Evolutionary conservation across 371 early-diverging fungal species (phyloP).

Genomic region (Syncephalastrum sp.): DNA sequence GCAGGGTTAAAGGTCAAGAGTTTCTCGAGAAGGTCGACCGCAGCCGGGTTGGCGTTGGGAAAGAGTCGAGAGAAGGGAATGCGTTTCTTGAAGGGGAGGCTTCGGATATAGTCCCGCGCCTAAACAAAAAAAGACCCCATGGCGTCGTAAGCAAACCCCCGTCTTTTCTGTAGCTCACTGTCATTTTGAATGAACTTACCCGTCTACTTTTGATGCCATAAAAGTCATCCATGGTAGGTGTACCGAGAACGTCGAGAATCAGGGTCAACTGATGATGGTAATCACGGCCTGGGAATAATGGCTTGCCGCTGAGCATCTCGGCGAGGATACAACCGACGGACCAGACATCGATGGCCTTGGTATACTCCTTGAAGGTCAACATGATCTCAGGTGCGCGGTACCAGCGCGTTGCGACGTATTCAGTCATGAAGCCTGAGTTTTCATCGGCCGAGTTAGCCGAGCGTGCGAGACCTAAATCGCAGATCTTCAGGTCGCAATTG

Average conservation of each 20-base stretch:
- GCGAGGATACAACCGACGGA: slow-evolving; percentile 97
- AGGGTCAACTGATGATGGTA: slow-evolving; percentile 97
- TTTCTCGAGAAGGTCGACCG: slow-evolving; percentile 87
- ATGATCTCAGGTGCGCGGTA: slow-evolving; percentile 99
- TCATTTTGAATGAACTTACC: slow-evolving; percentile 28
- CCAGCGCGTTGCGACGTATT: slow-evolving; percentile 98
- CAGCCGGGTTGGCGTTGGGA: slow-evolving; percentile 82
- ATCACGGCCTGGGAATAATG: slow-evolving; percentile 89
- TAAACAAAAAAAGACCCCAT: slow-evolving; percentile 14
- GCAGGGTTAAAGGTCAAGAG: slow-evolving; percentile 93
- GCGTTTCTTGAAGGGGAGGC: slow-evolving; percentile 86
- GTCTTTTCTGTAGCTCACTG: too few species aligned
- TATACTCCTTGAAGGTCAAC: slow-evolving; percentile 93
- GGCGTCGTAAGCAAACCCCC: neutral
- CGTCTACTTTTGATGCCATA: slow-evolving; percentile 77
- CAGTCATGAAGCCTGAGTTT: slow-evolving; percentile 92
- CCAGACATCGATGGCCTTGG: slow-evolving; percentile 98
- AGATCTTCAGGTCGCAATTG: slow-evolving; percentile 94
- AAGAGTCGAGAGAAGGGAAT: slow-evolving; percentile 80
- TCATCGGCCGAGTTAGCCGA: slow-evolving; percentile 87
- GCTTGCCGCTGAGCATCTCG: slow-evolving; percentile 91
- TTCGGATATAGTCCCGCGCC: slow-evolving; percentile 91
- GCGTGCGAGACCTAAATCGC: slow-evolving; percentile 94
- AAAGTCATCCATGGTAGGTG: slow-evolving; percentile 91
- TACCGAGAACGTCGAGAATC: slow-evolving; percentile 96